Evolutionary conservation across 805 yeast genomes (phyloP).

Genomic region (Pichia membranifaciens): DNA sequence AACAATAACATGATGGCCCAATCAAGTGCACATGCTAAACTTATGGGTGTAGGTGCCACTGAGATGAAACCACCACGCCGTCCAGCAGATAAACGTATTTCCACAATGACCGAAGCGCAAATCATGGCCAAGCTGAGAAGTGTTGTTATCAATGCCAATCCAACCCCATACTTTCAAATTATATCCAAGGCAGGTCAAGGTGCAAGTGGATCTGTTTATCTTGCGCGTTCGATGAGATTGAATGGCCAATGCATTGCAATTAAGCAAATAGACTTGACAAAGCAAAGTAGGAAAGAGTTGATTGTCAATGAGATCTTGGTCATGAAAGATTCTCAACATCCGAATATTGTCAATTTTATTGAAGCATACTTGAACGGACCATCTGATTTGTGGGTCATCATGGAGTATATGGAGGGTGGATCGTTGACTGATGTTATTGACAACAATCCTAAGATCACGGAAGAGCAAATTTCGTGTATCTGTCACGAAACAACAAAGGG

Average conservation of each 20-base stretch:
- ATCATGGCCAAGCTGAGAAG: conserved; percentile 72
- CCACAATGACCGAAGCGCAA: conserved; percentile 79
- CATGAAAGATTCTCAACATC: conserved; percentile 93
- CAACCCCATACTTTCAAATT: conserved; percentile 72
- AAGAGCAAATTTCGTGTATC: conserved; percentile 86
- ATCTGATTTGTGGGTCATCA: conserved; percentile 93
- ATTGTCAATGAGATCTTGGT: conserved; percentile 94
- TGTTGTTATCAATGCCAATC: conserved; percentile 80
- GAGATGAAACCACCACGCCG: conserved; percentile 4
- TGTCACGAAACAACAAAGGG: conserved; percentile 90
- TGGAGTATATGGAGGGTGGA: conserved; percentile 99
- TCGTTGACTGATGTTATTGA: conserved; percentile 93
- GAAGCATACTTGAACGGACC: conserved; percentile 81
- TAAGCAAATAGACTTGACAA: conserved; percentile 88
- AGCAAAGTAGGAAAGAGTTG: conserved; percentile 90
- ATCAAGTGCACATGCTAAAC: conserved; percentile 21
- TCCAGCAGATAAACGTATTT: conserved; percentile 45
- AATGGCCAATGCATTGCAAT: conserved; percentile 75
- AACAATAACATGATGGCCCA: conserved; percentile 17
- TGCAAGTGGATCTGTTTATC: conserved; percentile 92
- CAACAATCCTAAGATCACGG: conserved; percentile 71
- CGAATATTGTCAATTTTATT: conserved; percentile 88
- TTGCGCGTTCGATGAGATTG: conserved; percentile 59
- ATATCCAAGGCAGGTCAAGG: conserved; percentile 94
- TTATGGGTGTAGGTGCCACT: conserved; percentile 7